A percentile compares a stretch with the other conserved stretches of the same genome.
Conservation (phyloP, 1,139 yeast genomes). For the Scheffersomyces illinoinensis region DNA sequence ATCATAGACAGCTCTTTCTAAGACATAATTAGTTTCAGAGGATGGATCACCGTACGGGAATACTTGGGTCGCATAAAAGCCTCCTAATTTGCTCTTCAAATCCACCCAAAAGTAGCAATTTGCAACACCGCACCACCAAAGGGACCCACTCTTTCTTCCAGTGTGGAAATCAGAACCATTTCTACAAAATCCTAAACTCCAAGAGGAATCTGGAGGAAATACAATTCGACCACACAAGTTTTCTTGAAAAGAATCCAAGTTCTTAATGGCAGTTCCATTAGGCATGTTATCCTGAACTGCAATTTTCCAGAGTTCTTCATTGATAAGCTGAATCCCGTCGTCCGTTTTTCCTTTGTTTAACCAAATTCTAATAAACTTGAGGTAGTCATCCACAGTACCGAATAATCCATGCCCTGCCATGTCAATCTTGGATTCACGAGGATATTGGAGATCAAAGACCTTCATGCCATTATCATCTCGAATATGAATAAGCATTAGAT, state of each 20-base stretch:
- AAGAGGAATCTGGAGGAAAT: neutral
- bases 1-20: slow-evolving; percentile 13
- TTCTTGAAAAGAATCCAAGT: slow-evolving; percentile 1
- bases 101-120: slow-evolving; percentile 51
- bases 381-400: slow-evolving; percentile 44
- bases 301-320: slow-evolving; percentile 27
- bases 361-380: slow-evolving; percentile 46
- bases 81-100: slow-evolving; percentile 40
- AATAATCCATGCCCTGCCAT: slow-evolving; percentile 54
- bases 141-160: slow-evolving; percentile 42
- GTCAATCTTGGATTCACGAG: slow-evolving; percentile 24
- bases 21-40: slow-evolving; percentile 4
- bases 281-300: slow-evolving; percentile 40
- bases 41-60: slow-evolving; percentile 28
- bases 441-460: slow-evolving; percentile 16
- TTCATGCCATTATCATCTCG: neutral
- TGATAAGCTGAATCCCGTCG: slow-evolving; percentile 32
- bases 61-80: slow-evolving; percentile 44
- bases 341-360: slow-evolving; percentile 45
- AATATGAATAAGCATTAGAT: neutral
- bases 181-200: slow-evolving; percentile 6
- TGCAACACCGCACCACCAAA: slow-evolving; percentile 50
- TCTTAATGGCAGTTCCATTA: slow-evolving; percentile 12
- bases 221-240: neutral
- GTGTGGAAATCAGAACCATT: slow-evolving; percentile 24